These are phyloP conservation scores for Phylloporus arenicola DNA, from an alignment of 768 basidiomycete genomes.

Conservation along the genomic window DNA sequence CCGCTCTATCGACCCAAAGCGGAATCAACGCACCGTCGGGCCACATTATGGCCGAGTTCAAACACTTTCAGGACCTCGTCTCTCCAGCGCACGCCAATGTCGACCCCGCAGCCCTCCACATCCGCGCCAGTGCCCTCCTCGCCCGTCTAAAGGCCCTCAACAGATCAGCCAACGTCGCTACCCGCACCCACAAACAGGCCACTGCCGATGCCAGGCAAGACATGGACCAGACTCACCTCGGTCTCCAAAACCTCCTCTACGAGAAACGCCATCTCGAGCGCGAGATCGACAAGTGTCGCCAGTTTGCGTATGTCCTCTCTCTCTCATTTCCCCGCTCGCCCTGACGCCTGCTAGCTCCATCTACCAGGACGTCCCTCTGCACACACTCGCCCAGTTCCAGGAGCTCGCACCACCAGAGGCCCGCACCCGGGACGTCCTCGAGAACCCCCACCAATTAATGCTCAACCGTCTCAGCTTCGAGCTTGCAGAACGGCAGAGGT, in stretches of 20 bases:
- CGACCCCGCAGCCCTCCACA: conserved; percentile 41
- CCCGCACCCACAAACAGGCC: conserved; percentile 66
- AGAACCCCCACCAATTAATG: conserved; percentile 79
- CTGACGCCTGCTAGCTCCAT: conserved; percentile 52
- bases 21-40: not conserved
- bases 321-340: not conserved
- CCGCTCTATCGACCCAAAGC: conserved; percentile 16
- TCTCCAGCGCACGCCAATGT: conserved; percentile 44
- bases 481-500: conserved; percentile 85
- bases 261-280: conserved; percentile 87
- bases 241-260: conserved; percentile 81
- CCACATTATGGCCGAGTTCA: conserved; percentile 30
- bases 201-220: conserved; percentile 72
- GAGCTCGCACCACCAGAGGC: conserved; percentile 64
- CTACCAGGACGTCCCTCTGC: conserved; percentile 81
- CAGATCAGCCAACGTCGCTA: conserved; percentile 64
- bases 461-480: conserved; percentile 84
- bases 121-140: conserved; percentile 70
- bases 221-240: conserved; percentile 87
- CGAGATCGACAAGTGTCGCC: conserved; percentile 89
- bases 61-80: conserved; percentile 61
- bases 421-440: conserved; percentile 52
- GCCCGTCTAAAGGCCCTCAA: conserved; percentile 76
- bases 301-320: conserved; percentile 67
- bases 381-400: conserved; percentile 63